Evolutionary conservation across 1,284 basidiomycete species (phyloP).

Genomic region (Ganoderma multipileum): DNA sequence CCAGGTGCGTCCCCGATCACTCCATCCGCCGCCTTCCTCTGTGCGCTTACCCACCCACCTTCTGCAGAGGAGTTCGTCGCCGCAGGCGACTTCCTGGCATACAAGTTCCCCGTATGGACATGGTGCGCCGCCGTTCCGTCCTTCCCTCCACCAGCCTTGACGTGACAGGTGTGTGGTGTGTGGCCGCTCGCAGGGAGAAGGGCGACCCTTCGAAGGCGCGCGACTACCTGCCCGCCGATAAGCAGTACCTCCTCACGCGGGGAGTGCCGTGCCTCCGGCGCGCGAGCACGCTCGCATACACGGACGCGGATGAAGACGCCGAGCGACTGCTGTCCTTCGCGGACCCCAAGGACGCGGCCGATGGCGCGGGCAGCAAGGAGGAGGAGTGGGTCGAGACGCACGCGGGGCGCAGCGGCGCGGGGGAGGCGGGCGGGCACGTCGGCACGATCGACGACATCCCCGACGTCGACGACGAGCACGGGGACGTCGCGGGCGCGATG

Average conservation of each 20-base stretch:
- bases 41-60: constrained; percentile 32
- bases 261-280: constrained; percentile 93
- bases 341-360: constrained; percentile 47
- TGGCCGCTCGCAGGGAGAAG: constrained; percentile 70
- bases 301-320: constrained; percentile 93
- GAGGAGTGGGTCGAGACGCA: constrained; percentile 93
- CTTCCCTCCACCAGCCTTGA: not conserved
- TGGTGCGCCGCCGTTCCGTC: constrained; percentile 63
- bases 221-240: constrained; percentile 93
- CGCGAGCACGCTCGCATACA: constrained; percentile 91
- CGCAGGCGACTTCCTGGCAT: constrained; percentile 92
- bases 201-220: constrained; percentile 85
- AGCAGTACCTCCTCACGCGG: constrained; percentile 95
- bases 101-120: constrained; percentile 96
- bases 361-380: constrained; percentile 63
- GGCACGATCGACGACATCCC: constrained; percentile 83
- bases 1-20: constrained; percentile 70
- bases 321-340: constrained; percentile 86
- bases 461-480: constrained; percentile 94
- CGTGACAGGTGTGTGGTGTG: constrained; percentile 5
- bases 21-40: constrained; percentile 6
- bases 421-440: constrained; percentile 58
- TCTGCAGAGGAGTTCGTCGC: constrained; percentile 91
- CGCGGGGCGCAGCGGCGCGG: constrained; percentile 66
- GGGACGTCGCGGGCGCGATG: constrained; percentile 75